Percentiles rank a stretch among this genome's conserved stretches.
Evolutionary conservation across 2,329 filamentous ascomycete species (phyloP).

Genomic region (Fusarium sarcochroum): DNA sequence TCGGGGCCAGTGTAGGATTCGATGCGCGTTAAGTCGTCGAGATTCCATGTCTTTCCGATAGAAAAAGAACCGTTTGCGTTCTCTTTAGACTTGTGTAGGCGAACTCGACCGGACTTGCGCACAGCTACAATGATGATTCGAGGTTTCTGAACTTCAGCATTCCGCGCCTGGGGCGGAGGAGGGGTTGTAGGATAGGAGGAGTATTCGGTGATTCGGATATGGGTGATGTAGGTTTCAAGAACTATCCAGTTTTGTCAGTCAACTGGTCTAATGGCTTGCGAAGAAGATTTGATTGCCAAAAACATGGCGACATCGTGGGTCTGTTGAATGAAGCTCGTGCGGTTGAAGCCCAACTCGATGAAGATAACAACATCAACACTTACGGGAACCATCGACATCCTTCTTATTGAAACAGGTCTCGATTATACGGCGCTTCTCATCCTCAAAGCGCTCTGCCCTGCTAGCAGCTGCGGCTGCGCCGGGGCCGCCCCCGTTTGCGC

Average conservation of each 20-base stretch:
- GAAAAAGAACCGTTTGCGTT: conserved; percentile 95
- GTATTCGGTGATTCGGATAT: conserved; percentile 93
- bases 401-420: conserved; percentile 94
- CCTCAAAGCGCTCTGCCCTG: conserved; percentile 89
- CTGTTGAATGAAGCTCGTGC: not conserved
- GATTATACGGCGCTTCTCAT: conserved; percentile 95
- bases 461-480: conserved; percentile 53
- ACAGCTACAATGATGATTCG: conserved; percentile 95
- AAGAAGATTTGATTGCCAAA: not conserved
- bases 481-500: conserved; percentile 56
- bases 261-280: not conserved
- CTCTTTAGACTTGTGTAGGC: conserved; percentile 97
- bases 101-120: conserved; percentile 89
- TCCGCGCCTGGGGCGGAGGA: conserved; percentile 81
- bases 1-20: conserved; percentile 81
- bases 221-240: conserved; percentile 95
- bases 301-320: conserved; percentile 1
- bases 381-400: conserved; percentile 88
- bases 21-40: conserved; percentile 88
- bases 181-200: conserved; percentile 85
- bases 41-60: conserved; percentile 97
- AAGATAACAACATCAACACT: conserved; percentile 55
- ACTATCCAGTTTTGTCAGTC: conserved; percentile 47
- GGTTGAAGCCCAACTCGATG: not conserved
- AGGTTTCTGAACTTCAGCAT: conserved; percentile 83